phyloP scores from a whole-genome alignment of 192 early-diverging fungal species.

The Coemansia sp. region DNA sequence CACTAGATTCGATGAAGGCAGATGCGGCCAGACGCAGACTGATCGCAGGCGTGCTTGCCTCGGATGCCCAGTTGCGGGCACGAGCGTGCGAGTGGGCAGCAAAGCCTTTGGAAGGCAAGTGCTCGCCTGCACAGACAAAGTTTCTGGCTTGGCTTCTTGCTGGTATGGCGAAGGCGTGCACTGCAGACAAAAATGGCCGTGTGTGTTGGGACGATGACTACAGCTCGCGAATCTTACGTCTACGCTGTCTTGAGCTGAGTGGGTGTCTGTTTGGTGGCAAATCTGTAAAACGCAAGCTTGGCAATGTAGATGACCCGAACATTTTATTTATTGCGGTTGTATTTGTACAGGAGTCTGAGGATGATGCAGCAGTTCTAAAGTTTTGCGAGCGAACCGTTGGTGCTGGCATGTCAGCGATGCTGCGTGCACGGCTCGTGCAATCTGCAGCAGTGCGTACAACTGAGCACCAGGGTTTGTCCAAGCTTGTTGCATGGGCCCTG shows the following conservation, averaged over 20 bases:
- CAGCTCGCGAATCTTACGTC: neutral
- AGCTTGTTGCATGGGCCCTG: constrained; percentile 1
- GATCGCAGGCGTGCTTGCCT: constrained; percentile 20
- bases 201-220: constrained; percentile 21
- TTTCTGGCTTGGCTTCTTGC: constrained; percentile 17
- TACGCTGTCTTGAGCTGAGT: constrained; percentile 14
- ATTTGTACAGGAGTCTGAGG: constrained; percentile 18
- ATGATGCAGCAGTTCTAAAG: neutral
- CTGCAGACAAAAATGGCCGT: constrained; percentile 1
- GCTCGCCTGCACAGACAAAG: neutral
- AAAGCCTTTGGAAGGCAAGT: neutral
- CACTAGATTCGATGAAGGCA: neutral
- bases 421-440: constrained; percentile 4
- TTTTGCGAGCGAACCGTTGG: constrained; percentile 1
- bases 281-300: neutral
- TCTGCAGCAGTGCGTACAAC: constrained; percentile 15
- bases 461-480: constrained; percentile 1
- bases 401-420: neutral
- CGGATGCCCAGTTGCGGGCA: constrained; percentile 15
- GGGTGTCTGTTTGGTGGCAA: constrained; percentile 1
- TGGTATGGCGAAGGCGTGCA: constrained; percentile 4
- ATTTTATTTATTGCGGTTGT: constrained; percentile 19
- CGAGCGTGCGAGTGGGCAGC: constrained; percentile 19
- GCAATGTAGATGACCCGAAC: neutral
- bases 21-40: constrained; percentile 10